Base-by-base conservation (phyloP, 2,329 filamentous ascomycete genomes). In the Fusarium sambucinum region DNA sequence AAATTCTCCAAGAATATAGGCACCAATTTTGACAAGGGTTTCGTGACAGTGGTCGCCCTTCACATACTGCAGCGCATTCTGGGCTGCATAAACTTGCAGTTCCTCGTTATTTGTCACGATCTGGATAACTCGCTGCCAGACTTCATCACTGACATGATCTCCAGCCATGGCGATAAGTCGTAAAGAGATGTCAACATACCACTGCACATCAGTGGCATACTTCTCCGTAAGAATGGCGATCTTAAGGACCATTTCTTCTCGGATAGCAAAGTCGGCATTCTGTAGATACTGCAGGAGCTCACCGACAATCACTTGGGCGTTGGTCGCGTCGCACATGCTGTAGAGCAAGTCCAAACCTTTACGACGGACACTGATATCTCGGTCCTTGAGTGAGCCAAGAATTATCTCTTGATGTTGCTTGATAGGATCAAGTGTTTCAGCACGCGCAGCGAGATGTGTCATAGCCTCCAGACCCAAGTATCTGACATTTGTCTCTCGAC, bases 91-190 rank as follows among this genome's bases (percentile, higher is more conserved):
- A 1, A 97, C 91, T 80, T 99, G 96, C 13, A 99, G 86, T 78
- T 98, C 95, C 79, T 99, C 96, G 79, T 99, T 99, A 83, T 99
- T 99, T 55, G 96, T 98, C 61, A 98, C 94, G 73, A 99, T 98
- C 78, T 99, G 96, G 67, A 97, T 97, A 57, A 99, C 95, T 73
- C 96, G 90, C 78, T 99, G 96, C 96, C 96, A 99, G 19, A 99
- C 96, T 80, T 99, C 96, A 68, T 99, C 96, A 79, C 95, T 98
- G 72, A 99, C 95, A 78, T 99, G 96, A 75, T 99, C 96, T 71
- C 96, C 96, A 5, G 96, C 96, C 89, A 98, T 94, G 60, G 95
- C 94, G 61, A 99, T 94, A 53, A 99, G 87, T 57, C 95, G 90
- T 70, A 99, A 85, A 13, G 96, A 97, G 72, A 98, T 97, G 77